Evolutionary conservation across 306 rosid genomes (phyloP), one percentile per base, ranked within the genome.

Genomic region (Lathyrus oleraceus): DNA sequence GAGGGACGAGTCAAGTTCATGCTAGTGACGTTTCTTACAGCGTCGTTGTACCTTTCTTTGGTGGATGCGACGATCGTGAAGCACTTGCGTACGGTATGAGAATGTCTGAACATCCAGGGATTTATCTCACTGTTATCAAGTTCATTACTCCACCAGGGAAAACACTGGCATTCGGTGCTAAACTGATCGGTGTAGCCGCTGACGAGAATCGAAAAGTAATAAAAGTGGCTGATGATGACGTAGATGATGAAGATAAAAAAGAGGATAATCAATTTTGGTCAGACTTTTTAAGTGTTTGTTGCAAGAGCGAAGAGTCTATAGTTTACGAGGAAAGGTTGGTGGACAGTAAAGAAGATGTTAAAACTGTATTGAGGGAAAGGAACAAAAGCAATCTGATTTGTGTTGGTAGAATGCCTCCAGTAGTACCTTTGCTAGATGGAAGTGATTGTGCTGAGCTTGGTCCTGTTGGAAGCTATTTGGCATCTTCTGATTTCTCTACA

Each of bases 71-170:
- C 17, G 89, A 88, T 40, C 85, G 89, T 0, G 95, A 88, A 52
- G 91, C 95, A 0, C 84, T 88, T 1, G 82, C 95, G 0, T 88
- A 84, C 13, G 91, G 89, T 1, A 78, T 84, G 84, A 84, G 95
- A 62, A 44, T 86, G 76, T 89, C 91, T 0, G 95, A 88, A 43
- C 95, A 88, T 47, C 95, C 95, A 0, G 95, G 95, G 0, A 74
- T 88, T 44, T 5, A 28, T 28, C 64, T 88, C 19, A 79, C 69
- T 0, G 83, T 86, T 16, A 51, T 82, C 2, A 79, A 82, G 67
- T 84, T 88, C 16, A 16, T 57, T 1, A 57, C 68, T 15, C 72
- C 79, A 4, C 27, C 69, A 0, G 91, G 85, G 16, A 74, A 59
- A 67, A 74, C 87, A 11, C 40, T 85, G 3, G 69, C 71, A 32